These are phyloP conservation scores for Ceratocystis destructans DNA, from an alignment of 2,329 filamentous ascomycete species.

Conservation along the genomic window DNA sequence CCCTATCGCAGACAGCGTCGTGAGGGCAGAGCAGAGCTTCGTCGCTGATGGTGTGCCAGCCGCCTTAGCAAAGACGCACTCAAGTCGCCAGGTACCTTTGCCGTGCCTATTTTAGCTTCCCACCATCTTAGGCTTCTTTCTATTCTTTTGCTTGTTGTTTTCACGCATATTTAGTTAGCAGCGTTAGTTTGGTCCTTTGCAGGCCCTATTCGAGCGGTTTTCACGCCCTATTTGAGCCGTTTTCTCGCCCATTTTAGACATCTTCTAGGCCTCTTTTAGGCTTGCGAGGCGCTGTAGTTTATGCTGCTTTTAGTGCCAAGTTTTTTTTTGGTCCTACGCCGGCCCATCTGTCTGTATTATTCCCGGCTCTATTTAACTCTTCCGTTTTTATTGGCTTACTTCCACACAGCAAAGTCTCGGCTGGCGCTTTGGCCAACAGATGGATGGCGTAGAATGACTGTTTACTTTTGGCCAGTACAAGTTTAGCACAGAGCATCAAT, in stretches of 20 bases:
- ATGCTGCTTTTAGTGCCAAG: neutral
- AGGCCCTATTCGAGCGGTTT: neutral
- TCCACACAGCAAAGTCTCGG: neutral
- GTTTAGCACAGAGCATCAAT: neutral
- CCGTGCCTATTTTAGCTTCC: neutral
- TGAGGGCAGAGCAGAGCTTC: no score
- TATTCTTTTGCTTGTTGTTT: no score
- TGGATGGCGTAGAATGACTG: neutral
- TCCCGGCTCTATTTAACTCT: neutral
- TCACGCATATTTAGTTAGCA: no score
- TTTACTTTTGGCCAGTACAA: conserved; percentile 7
- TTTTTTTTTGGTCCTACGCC: neutral
- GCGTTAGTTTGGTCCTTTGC: no score
- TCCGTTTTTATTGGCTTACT: neutral
- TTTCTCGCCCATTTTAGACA: neutral
- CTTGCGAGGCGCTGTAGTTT: neutral
- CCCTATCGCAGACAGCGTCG: no score
- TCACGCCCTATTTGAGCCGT: neutral
- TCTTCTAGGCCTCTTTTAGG: neutral
- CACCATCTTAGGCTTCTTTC: no score
- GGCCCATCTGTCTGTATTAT: neutral
- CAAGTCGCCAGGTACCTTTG: neutral
- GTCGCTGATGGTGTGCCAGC: no score
- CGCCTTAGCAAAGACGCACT: no score
- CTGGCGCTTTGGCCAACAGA: neutral